A percentile compares a stretch with the other conserved stretches of the same genome.
These are phyloP conservation scores for Hyphopichia khmerensis DNA, from an alignment of 1,139 yeast species.

Conservation along the genomic window DNA sequence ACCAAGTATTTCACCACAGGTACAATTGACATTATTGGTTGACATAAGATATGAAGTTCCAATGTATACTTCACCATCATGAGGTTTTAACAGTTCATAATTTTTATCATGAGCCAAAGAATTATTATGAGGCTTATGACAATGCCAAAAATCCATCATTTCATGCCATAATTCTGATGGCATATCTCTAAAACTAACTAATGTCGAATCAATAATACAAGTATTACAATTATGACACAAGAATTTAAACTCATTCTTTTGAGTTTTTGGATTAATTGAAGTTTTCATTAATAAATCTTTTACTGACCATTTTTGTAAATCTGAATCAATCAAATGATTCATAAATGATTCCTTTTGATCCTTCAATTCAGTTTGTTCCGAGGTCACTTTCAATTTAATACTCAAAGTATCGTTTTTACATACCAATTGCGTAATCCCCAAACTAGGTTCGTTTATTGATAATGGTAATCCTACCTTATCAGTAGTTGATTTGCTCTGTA, in stretches of 20 bases:
- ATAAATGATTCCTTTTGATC: constrained; percentile 2
- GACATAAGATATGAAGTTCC: constrained; percentile 60
- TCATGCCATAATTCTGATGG: constrained; percentile 96
- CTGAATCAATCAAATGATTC: constrained; percentile 12
- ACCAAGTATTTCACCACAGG: not conserved
- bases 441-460: not conserved
- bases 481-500: not conserved
- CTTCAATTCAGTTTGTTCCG: too few relatives aligned
- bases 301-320: constrained; percentile 39
- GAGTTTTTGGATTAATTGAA: constrained; percentile 16
- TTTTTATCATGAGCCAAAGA: constrained; percentile 15
- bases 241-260: constrained; percentile 30
- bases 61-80: constrained; percentile 38
- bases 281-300: constrained; percentile 35
- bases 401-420: not conserved
- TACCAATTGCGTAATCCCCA: not conserved
- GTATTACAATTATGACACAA: constrained; percentile 32
- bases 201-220: constrained; percentile 25
- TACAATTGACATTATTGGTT: constrained; percentile 13
- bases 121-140: constrained; percentile 73
- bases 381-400: not conserved
- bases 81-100: constrained; percentile 47
- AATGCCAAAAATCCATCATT: constrained; percentile 97
- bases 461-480: not conserved
- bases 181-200: constrained; percentile 54